These are phyloP conservation scores for Davidsoniella australis DNA, from an alignment of 2,329 filamentous ascomycete genomes.

Conservation along the genomic window DNA sequence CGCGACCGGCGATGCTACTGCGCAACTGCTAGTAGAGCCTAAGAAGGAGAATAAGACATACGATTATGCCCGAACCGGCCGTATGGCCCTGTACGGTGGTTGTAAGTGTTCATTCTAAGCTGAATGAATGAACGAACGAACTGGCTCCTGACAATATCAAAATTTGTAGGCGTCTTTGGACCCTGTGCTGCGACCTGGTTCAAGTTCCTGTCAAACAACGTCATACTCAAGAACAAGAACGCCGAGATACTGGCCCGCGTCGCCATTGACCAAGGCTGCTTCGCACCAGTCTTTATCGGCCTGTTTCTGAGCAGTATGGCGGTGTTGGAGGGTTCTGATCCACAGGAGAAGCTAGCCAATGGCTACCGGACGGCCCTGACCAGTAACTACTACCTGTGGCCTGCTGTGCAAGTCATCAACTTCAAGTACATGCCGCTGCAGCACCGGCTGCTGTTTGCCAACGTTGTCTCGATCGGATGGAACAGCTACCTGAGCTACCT, in stretches of 20 bases:
- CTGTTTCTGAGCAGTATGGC: slow-evolving; percentile 77
- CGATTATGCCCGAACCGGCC: slow-evolving; percentile 51
- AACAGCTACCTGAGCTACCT: slow-evolving; percentile 47
- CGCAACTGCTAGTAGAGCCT: slow-evolving; percentile 80
- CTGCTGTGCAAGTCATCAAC: slow-evolving; percentile 67
- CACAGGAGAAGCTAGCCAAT: slow-evolving; percentile 49
- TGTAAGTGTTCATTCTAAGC: slow-evolving; percentile 28
- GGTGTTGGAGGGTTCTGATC: slow-evolving; percentile 49
- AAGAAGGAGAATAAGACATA: slow-evolving; percentile 52
- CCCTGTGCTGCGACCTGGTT: slow-evolving; percentile 82
- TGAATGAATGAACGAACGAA: not conserved
- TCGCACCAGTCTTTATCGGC: slow-evolving; percentile 69
- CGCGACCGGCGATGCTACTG: slow-evolving; percentile 75
- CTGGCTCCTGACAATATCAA: not conserved
- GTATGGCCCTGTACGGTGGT: slow-evolving; percentile 69
- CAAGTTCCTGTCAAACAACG: slow-evolving; percentile 53
- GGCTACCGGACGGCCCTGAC: slow-evolving; percentile 56
- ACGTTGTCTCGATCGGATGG: slow-evolving; percentile 55
- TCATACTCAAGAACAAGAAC: slow-evolving; percentile 47
- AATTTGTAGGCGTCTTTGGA: slow-evolving; percentile 53
- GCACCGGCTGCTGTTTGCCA: slow-evolving; percentile 72
- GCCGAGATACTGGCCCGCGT: slow-evolving; percentile 63
- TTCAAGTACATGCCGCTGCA: slow-evolving; percentile 76
- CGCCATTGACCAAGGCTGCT: slow-evolving; percentile 61
- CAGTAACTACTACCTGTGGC: slow-evolving; percentile 83